Base-by-base conservation (phyloP, 1,284 basidiomycete species). In the Schizophyllum commune region DNA sequence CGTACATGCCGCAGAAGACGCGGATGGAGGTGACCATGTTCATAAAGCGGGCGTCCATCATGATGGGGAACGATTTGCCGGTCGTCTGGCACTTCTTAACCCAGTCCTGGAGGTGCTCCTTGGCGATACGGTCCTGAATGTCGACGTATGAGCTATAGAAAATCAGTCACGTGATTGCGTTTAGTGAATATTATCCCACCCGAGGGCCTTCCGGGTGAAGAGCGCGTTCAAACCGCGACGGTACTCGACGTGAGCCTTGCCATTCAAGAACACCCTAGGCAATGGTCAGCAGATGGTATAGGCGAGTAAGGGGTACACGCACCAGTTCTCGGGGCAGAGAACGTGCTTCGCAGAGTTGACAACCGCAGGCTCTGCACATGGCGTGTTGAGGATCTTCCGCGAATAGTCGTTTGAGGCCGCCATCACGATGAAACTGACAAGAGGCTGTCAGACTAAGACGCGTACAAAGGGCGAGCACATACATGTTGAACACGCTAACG, bases 1-100 rank as follows among this genome's bases (percentile, higher is more conserved):
- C 89, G 75, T 99, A 93, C 65, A 82, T 78, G 52, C 96, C 96
- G 70, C 96, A 93, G 77, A 99, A 99, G 61, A 98, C 96, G 59
- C 88, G 86, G 33, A 99, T 86, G 11, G 96, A 98, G 2, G 95
- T 96, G 67, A 96, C 92, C 96, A 99, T 98, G 80, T 99, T 99
- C 67, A 98, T 80, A 71, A 92, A 86, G 63, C 97, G 92, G 72
- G 94, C 90, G 39, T 81, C 83, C 85, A 91, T 88, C 95, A 97
- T 97, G 79, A 96, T 91, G 5, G 85, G 76, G 67, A 83, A 77
- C 21, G 88, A 79, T 1, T 79, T 72, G 0, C 80, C 66, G 61
- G 81, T 75, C 58, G 77, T 75, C 33, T 79, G 77, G 27, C 82
- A 78, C 0, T 76, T 75, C n/a, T 75, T 76, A 54, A 92, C 81